Evolutionary conservation across 768 basidiomycete species (phyloP), one percentile per base, ranked within the genome.

Genomic region (Agaricus subrufescens): DNA sequence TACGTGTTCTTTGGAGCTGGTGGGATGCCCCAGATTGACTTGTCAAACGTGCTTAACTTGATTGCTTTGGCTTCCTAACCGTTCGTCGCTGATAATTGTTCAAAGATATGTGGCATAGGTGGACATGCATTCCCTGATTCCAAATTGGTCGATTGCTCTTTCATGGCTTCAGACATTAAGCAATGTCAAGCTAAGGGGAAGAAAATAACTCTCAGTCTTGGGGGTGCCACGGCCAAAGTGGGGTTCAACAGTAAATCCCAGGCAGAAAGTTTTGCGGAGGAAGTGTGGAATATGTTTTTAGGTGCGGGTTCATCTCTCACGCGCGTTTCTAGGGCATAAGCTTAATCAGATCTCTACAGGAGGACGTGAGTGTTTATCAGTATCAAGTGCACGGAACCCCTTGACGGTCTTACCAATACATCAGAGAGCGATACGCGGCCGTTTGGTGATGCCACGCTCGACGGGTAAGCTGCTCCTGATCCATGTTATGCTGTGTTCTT

Each of bases 281-380:
- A 76, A 0, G 78, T 89, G 51, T 89, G 88, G 88, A 73, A 86
- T 63, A 62, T 84, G 55, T 88, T 89, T 69, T 75, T 90, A 39
- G 88, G 86, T 71, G 54, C 38, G 70, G 54, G 3, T 34, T 34
- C 5, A 34, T 26, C 19, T 11, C 14, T 43, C 43, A 10, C n/a
- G 38, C 49, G 12, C 26, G 54, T 14, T 23, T 37, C 19, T 45
- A 53, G n/a, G 48, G 45, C 50, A 47, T 48, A 30, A 30, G 11
- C 31, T 45, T 38, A 56, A 29, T 50, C 38, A 27, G 54, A 30
- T 15, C 14, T 11, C 51, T 58, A n/a, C 46, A 69, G 68, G 68
- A 47, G 71, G 71, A 55, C 61, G 70, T 71, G 62, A 51, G 68
- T 69, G 49, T 30, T 47, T 26, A 19, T 34, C 38, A 12, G 30